Conservation (phyloP, 2,329 filamentous ascomycete genomes). For the Pseudogymnoascus verrucosus region DNA sequence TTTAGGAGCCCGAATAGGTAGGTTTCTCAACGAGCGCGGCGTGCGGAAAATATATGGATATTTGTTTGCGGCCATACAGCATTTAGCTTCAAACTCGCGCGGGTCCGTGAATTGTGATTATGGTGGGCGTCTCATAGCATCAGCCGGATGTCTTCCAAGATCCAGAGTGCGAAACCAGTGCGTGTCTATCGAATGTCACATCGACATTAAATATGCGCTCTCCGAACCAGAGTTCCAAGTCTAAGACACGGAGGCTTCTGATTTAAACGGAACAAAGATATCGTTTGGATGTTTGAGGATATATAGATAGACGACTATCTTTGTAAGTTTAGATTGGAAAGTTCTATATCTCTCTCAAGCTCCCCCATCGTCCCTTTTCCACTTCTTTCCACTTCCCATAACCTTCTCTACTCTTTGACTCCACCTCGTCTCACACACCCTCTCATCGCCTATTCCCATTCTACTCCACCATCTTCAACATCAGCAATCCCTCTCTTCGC, state of each 20-base stretch:
- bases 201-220: neutral
- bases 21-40: neutral
- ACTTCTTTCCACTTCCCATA: neutral
- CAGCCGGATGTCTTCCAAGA: neutral
- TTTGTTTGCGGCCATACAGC: neutral
- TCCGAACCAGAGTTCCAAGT: neutral
- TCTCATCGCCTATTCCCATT: neutral
- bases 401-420: neutral
- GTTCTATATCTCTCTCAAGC: neutral
- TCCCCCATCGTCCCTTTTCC: neutral
- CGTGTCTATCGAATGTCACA: neutral
- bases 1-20: neutral
- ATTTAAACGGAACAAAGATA: neutral
- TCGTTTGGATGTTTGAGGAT: neutral
- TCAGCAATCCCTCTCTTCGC: neutral
- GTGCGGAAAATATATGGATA: slow-evolving; percentile 1
- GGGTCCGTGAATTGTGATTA: neutral
- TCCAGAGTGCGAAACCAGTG: neutral
- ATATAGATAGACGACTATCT: neutral
- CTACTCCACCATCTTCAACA: neutral
- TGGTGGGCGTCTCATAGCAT: neutral
- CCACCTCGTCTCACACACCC: neutral
- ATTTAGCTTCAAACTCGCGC: neutral
- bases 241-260: neutral
- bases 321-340: slow-evolving; percentile 1